These are phyloP conservation scores for Monocercomonoides exilis DNA, from an alignment of 78 protist genomes.

Conservation along the genomic window DNA sequence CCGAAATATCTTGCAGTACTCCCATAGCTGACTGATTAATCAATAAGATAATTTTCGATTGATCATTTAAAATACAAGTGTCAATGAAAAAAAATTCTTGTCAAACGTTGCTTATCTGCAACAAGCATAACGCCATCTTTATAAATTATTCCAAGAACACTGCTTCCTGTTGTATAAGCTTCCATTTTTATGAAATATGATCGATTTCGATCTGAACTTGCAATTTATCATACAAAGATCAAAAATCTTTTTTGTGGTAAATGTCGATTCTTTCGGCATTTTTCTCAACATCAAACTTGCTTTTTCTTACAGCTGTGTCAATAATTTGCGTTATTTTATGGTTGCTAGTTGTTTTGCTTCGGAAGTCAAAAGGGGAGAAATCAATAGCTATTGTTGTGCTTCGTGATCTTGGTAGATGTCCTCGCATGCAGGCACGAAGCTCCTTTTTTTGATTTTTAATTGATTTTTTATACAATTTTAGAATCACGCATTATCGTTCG, in stretches of 20 bases:
- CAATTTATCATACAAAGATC: too few species aligned
- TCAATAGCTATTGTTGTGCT: conserved; percentile 73
- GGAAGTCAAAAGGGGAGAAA: too few species aligned
- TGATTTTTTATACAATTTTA: conserved; percentile 4
- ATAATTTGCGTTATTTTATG: too few species aligned
- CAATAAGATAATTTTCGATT: neutral
- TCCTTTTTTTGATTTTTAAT: conserved; percentile 26
- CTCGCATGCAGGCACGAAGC: conserved; percentile 92
- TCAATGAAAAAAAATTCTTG: neutral
- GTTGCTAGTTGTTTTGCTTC: too few species aligned
- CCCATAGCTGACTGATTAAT: neutral
- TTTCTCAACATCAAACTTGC: too few species aligned
- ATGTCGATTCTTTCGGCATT: too few species aligned
- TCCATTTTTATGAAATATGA: too few species aligned
- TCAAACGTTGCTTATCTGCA: neutral
- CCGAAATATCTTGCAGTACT: neutral
- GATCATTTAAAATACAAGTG: too few species aligned
- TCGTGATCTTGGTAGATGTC: conserved; percentile 88
- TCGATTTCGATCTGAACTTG: too few species aligned
- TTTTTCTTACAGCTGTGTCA: too few species aligned
- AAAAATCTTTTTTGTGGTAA: too few species aligned
- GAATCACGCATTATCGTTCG: conserved; percentile 68
- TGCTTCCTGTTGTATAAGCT: neutral
- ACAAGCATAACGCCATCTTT: conserved; percentile 12
- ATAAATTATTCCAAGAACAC: conserved; percentile 15